These are phyloP conservation scores for Psidium guajava DNA, from an alignment of 345 rosid species.

Conservation along the genomic window DNA sequence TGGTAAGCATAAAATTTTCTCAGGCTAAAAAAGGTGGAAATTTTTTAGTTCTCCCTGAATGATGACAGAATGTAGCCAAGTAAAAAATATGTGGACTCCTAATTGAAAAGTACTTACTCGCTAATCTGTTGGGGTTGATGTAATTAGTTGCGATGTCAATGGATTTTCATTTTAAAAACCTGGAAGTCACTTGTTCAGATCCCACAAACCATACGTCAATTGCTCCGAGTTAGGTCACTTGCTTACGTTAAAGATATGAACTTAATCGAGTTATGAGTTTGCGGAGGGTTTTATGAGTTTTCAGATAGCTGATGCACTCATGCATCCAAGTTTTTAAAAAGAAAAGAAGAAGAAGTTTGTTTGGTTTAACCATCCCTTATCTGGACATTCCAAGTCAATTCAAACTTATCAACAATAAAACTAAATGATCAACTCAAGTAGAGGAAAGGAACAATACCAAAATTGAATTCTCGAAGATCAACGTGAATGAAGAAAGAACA, in stretches of 20 bases:
- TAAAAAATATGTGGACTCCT: too few species aligned
- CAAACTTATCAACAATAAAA: neutral
- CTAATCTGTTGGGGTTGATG: too few species aligned
- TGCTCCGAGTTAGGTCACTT: neutral
- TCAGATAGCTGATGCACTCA: neutral
- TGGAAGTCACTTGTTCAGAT: too few species aligned
- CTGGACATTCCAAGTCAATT: neutral
- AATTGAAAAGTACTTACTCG: too few species aligned
- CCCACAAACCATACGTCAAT: too few species aligned
- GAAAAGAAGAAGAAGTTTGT: neutral
- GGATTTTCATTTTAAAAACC: too few species aligned
- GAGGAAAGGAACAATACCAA: neutral
- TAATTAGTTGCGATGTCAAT: too few species aligned
- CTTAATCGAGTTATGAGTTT: too few species aligned
- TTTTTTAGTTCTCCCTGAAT: too few species aligned
- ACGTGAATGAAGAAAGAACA: neutral
- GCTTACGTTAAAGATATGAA: neutral
- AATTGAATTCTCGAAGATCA: neutral
- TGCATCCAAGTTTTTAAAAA: neutral
- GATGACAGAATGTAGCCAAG: too few species aligned
- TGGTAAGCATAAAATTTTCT: too few species aligned
- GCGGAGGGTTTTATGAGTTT: neutral
- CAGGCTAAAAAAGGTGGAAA: too few species aligned
- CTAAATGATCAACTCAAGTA: neutral
- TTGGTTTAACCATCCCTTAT: neutral